A percentile compares a stretch with the other conserved stretches of the same genome.
phyloP scores from a whole-genome alignment of 2,329 filamentous ascomycete genomes.

The Colletotrichum plurivorum region DNA sequence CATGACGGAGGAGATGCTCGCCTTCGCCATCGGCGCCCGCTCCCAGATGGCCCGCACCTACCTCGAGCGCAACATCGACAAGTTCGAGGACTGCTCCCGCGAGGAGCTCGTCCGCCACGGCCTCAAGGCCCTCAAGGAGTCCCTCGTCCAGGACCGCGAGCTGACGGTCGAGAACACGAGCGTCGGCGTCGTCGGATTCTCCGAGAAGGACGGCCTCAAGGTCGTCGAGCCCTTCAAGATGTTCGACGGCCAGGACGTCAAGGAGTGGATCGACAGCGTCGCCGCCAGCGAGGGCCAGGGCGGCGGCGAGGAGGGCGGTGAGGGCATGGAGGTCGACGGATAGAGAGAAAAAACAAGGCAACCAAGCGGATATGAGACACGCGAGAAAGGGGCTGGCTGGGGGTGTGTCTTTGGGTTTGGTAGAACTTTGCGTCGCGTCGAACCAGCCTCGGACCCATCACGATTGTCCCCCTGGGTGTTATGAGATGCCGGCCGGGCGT shows the following conservation, averaged over 20 bases:
- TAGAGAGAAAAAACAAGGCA: slow-evolving; percentile 18
- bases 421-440: slow-evolving; percentile 18
- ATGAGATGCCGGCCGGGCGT: slow-evolving; percentile 5
- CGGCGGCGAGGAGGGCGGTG: slow-evolving; percentile 56
- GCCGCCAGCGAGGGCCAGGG: slow-evolving; percentile 64
- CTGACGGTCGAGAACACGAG: slow-evolving; percentile 97
- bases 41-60: slow-evolving; percentile 99
- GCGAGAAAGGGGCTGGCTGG: background rate
- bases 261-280: slow-evolving; percentile 85
- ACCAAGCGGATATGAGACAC: background rate
- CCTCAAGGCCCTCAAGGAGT: slow-evolving; percentile 92
- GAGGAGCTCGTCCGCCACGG: slow-evolving; percentile 95
- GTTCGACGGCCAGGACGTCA: slow-evolving; percentile 90
- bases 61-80: slow-evolving; percentile 90
- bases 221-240: slow-evolving; percentile 86
- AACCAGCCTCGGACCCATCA: background rate
- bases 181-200: slow-evolving; percentile 83
- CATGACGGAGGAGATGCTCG: slow-evolving; percentile 96
- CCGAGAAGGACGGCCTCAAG: slow-evolving; percentile 61
- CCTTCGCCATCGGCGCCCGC: slow-evolving; percentile 94
- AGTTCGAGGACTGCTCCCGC: slow-evolving; percentile 81
- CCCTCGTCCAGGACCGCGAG: slow-evolving; percentile 96
- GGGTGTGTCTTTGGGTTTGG: slow-evolving; percentile 9
- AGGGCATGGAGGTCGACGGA: slow-evolving; percentile 53
- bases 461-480: slow-evolving; percentile 1